These are phyloP conservation scores for Diaporthe batatas DNA, from an alignment of 2,329 filamentous ascomycete species.

Conservation along the genomic window DNA sequence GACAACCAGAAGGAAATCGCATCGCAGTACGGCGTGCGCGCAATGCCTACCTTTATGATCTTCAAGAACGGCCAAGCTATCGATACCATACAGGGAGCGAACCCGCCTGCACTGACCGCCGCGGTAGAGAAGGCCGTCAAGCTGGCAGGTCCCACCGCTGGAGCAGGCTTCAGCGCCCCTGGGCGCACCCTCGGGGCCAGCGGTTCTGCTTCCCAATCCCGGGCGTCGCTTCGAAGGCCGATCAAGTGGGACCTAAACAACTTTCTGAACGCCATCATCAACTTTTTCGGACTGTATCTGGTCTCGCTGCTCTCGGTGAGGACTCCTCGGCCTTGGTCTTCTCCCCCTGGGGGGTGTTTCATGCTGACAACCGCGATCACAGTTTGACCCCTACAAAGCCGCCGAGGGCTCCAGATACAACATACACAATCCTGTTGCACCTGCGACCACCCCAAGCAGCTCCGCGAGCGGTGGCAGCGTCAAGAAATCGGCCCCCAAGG, in stretches of 20 bases:
- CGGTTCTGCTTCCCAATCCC: constrained; percentile 45
- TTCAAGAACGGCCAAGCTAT: constrained; percentile 81
- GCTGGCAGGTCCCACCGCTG: constrained; percentile 58
- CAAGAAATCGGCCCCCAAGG: constrained; percentile 50
- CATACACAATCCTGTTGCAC: constrained; percentile 56
- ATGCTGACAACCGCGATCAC: constrained; percentile 38
- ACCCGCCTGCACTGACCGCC: constrained; percentile 79
- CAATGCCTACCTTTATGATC: constrained; percentile 96
- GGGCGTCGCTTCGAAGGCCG: constrained; percentile 46
- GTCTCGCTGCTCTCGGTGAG: constrained; percentile 71
- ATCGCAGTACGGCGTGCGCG: constrained; percentile 81
- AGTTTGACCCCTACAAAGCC: constrained; percentile 73
- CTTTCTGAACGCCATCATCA: constrained; percentile 63
- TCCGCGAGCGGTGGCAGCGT: constrained; percentile 28
- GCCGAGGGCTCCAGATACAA: constrained; percentile 73
- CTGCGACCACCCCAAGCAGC: constrained; percentile 38
- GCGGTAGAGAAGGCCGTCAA: constrained; percentile 80
- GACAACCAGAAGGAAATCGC: constrained; percentile 85
- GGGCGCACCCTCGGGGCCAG: constrained; percentile 70
- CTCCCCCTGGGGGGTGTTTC: not conserved
- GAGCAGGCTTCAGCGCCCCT: constrained; percentile 64
- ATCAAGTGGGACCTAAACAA: constrained; percentile 54
- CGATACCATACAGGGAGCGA: constrained; percentile 85
- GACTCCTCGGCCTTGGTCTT: constrained; percentile 42
- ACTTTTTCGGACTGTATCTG: constrained; percentile 73